Evolutionary conservation across 768 basidiomycete genomes (phyloP), one percentile per base, ranked within the genome.

Genomic region (Rubroboletus pulcherrimus): DNA sequence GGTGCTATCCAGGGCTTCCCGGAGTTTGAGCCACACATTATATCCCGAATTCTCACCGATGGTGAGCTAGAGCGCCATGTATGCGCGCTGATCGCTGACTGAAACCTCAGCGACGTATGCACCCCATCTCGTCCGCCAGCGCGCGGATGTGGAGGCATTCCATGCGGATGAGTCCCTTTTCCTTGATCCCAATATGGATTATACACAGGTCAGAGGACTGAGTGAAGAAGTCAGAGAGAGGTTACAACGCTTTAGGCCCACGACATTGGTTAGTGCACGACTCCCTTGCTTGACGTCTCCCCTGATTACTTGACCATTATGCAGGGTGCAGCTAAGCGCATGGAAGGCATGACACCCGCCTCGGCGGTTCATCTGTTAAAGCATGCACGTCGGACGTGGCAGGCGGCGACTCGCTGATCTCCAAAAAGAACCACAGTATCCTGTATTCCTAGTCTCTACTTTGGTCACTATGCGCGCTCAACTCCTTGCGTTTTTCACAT

Each of bases 271-370:
- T 15, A 54, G 61, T 60, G 29, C 77, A 68, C 3, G 50, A 19
- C 2, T 33, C 14, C 3, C 5, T 5, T 15, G 0, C 19, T 42
- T 29, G 34, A 40, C n/a, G 34, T 30, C 8, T 43, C 7, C 12
- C 34, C 53, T 45, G 50, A 55, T 54, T 12, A 24, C 42, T 56
- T 11, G 34, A 33, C 29, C 2, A 48, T 45, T 3, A 5, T 51
- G 31, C n/a, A 93, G 92, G 93, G 93, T n/a, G 88, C 89, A 4
- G 93, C 89, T 15, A 93, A 93, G 69, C 77, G 93, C 29, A 93
- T 95, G 84, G 93, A 95, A 66, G 93, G 93, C 8, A 91, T 95
- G 82, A 96, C 93, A 4, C 93, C 93, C 2, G 79, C 85, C 0
- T 82, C 84, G 1, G 73, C 89, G n/a, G 77, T 92, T 12, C 76